Evolutionary conservation across 257 asterid species (phyloP).

Genomic region (Fraxinus anomala): DNA sequence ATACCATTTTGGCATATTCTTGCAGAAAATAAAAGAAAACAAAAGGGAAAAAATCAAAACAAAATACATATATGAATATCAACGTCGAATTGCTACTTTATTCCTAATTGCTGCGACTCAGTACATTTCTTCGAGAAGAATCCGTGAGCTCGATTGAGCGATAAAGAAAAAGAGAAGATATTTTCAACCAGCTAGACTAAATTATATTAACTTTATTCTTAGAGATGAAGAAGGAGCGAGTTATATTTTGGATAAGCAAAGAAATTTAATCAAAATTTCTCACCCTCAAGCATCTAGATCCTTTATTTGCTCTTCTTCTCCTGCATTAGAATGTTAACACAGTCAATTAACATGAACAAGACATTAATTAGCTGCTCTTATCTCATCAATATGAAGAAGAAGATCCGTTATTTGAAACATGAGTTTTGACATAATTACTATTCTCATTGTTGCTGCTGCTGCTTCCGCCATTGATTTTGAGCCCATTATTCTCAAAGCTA

Average conservation of each 20-base stretch:
- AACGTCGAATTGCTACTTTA: not conserved
- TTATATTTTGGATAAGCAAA: not conserved
- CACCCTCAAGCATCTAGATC: not conserved
- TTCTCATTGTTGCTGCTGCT: constrained; percentile 7
- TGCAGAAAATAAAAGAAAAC: not conserved
- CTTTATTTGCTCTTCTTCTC: constrained; percentile 18
- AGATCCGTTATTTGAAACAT: constrained; percentile 34
- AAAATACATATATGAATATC: not conserved
- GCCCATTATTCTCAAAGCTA: constrained; percentile 19
- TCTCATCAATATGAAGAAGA: constrained; percentile 34
- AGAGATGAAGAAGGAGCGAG: not conserved
- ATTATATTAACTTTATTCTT: not conserved
- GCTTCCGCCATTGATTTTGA: constrained; percentile 6
- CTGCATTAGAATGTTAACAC: constrained; percentile 24
- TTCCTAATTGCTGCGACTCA: not conserved
- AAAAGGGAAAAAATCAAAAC: not conserved
- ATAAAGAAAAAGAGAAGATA: not conserved
- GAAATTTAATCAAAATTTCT: not conserved
- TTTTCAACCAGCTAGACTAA: not conserved
- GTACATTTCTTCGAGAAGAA: not conserved
- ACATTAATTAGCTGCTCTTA: constrained; percentile 21
- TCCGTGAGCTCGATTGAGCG: not conserved
- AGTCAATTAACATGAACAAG: constrained; percentile 13
- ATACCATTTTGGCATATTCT: not conserved
- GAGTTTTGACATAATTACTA: constrained; percentile 29